Base-by-base conservation (phyloP, 2,329 filamentous ascomycete species). In the Fusarium staphyleae region DNA sequence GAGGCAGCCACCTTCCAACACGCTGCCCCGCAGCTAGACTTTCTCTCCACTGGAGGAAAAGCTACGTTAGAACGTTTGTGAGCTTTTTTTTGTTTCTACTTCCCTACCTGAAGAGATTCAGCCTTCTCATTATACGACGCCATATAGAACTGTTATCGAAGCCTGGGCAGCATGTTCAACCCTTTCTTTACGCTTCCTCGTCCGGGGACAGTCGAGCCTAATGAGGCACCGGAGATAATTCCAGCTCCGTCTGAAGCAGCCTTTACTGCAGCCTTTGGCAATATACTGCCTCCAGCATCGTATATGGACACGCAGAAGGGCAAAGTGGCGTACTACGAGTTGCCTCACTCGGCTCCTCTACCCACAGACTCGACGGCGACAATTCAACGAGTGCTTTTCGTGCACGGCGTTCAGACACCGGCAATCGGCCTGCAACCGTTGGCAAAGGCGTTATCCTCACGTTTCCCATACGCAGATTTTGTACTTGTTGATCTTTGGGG, bases 371-470 rank as follows among this genome's bases (percentile, higher is more conserved):
- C 8, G 0, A 4, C 29, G 1, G 10, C 54, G 0, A 52, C 65
- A 0, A 39, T 62, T 24, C 22, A 24, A 24, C 71, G 69, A 5
- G 71, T 81, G 0, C 67, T 83, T 0, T 65, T 83, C 26, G 62
- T 83, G 1, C 81, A 83, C 51, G 81, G 81, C 18, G 74, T 82
- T 0, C 76, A 81, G 46, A 83, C 80, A 1, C 75, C 78, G 6
- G 77, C 80, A 2, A 63, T 83, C 3, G 79, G 80, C 16, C 64
- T 83, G 45, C 65, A 74, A 0, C 78, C 79, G 0, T 69, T 83
- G 2, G 70, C 73, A 0, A 66, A 56, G 5, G 57, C 63, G 0
- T 68, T 84, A 1, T 68, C 70, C 1, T 29, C 65, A 0, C 59
- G 57, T 0, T 76, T 74, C 37, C 74, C 78, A 0, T 19, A 58